phyloP scores from a whole-genome alignment of 2,329 filamentous ascomycete species.

The Cryoendolithus antarcticus region DNA sequence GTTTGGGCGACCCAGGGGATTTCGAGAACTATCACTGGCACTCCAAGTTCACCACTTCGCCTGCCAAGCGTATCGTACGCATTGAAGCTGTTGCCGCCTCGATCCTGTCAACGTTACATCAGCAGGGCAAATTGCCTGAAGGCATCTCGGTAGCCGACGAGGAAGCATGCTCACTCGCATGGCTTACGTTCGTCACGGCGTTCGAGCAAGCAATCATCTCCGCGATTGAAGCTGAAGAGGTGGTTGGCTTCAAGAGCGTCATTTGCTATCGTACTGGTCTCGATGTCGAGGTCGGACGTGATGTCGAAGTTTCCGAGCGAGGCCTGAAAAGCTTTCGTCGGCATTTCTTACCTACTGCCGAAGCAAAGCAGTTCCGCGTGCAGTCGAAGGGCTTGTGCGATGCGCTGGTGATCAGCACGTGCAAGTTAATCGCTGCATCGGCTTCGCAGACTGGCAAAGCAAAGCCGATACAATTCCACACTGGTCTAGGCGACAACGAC shows the following conservation, averaged over 20 bases:
- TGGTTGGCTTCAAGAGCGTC: constrained; percentile 72
- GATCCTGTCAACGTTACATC: constrained; percentile 40
- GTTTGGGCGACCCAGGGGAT: constrained; percentile 44
- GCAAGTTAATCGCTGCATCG: constrained; percentile 42
- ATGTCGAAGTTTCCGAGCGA: constrained; percentile 22
- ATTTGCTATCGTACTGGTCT: constrained; percentile 72
- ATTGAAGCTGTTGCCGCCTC: constrained; percentile 61
- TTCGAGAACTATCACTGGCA: constrained; percentile 53
- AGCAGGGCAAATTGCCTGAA: constrained; percentile 16
- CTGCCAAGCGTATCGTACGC: constrained; percentile 61
- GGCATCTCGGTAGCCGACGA: constrained; percentile 19
- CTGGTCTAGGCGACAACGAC: constrained; percentile 69
- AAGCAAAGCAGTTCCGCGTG: constrained; percentile 37
- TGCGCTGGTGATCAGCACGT: constrained; percentile 52
- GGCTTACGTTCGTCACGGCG: constrained; percentile 34
- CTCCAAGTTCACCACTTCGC: constrained; percentile 49
- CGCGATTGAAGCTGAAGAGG: constrained; percentile 50
- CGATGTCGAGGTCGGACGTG: constrained; percentile 42
- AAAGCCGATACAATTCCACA: constrained; percentile 76
- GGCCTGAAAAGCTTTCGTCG: constrained; percentile 25
- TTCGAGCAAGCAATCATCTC: constrained; percentile 43
- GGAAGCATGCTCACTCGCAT: constrained; percentile 20
- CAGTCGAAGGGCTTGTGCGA: constrained; percentile 56
- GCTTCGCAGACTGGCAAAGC: constrained; percentile 32
- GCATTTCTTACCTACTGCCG: constrained; percentile 28